Conservation (phyloP, 2,329 filamentous ascomycete species). For the Cephalotrichum gorgonifer region DNA sequence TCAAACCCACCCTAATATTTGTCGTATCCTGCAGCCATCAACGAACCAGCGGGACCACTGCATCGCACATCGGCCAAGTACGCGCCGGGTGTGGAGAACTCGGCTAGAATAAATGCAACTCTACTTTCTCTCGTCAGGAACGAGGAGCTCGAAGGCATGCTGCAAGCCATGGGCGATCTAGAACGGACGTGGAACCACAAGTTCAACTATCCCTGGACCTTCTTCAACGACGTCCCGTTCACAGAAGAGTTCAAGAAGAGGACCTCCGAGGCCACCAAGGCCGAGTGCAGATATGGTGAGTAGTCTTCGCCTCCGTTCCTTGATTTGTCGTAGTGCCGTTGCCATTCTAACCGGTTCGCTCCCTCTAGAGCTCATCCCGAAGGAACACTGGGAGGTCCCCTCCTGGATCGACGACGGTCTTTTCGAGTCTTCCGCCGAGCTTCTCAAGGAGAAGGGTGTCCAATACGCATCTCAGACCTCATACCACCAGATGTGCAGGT, state of each 20-base stretch:
- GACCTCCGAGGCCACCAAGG: constrained; percentile 76
- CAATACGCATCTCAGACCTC: constrained; percentile 84
- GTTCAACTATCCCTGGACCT: constrained; percentile 99
- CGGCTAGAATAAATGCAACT: constrained; percentile 84
- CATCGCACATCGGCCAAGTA: constrained; percentile 69
- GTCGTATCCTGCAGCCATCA: constrained; percentile 51
- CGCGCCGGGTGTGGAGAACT: constrained; percentile 61
- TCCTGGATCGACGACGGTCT: constrained; percentile 86
- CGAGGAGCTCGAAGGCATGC: constrained; percentile 72
- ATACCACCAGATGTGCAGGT: constrained; percentile 98
- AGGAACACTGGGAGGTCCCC: constrained; percentile 87
- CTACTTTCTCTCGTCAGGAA: constrained; percentile 88
- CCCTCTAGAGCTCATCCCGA: constrained; percentile 67
- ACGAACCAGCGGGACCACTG: constrained; percentile 70
- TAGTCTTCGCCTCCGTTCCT: constrained; percentile 8
- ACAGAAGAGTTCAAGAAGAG: constrained; percentile 82
- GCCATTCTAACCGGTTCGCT: not conserved
- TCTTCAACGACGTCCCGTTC: constrained; percentile 95
- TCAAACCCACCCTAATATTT: constrained; percentile 10
- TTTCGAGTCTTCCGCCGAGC: constrained; percentile 72
- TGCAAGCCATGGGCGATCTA: constrained; percentile 81
- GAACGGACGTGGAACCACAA: constrained; percentile 96
- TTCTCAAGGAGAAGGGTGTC: constrained; percentile 73
- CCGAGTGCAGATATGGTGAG: constrained; percentile 73
- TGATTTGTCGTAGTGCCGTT: constrained; percentile 1